A percentile compares a stretch with the other conserved stretches of the same genome.
Conservation (phyloP, 106 monocot genomes). For the Allium sativum region DNA sequence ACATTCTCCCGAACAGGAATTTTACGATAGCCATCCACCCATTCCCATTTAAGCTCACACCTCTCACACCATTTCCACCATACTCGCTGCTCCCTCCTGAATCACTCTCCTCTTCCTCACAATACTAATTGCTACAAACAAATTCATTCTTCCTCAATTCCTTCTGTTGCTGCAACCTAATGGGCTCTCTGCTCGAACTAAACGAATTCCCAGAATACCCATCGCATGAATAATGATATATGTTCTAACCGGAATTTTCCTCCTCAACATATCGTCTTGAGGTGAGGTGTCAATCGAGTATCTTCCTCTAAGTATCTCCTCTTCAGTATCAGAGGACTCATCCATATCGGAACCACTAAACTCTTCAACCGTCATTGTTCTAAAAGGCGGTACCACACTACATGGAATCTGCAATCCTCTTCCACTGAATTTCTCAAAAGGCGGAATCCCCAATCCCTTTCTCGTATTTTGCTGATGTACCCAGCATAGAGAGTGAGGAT, state of each 20-base stretch:
- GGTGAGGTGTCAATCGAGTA: constrained; percentile 62
- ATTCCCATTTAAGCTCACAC: constrained; percentile 4
- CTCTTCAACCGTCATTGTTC: constrained; percentile 19
- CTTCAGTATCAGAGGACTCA: constrained; percentile 54
- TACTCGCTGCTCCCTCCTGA: constrained; percentile 54
- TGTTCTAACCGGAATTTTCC: constrained; percentile 11
- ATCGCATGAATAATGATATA: constrained; percentile 37
- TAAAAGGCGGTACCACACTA: constrained; percentile 21
- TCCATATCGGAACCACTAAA: constrained; percentile 67
- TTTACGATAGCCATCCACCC: neutral
- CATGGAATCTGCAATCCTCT: constrained; percentile 43
- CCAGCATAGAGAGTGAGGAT: constrained; percentile 33
- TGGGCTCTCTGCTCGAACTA: constrained; percentile 48
- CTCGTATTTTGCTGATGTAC: constrained; percentile 25
- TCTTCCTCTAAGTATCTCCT: constrained; percentile 37
- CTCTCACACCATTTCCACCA: constrained; percentile 10
- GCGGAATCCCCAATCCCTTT: constrained; percentile 45
- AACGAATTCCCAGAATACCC: constrained; percentile 42
- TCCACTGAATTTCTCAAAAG: constrained; percentile 77
- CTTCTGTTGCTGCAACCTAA: constrained; percentile 15
- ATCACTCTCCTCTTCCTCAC: constrained; percentile 59
- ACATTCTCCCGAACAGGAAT: neutral
- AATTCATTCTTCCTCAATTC: constrained; percentile 14
- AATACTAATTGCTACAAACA: constrained; percentile 13
- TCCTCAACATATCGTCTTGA: constrained; percentile 16